A percentile compares a stretch with the other conserved stretches of the same genome.
phyloP scores from a whole-genome alignment of 208 protist genomes.

The Leishmania guyanensis region DNA sequence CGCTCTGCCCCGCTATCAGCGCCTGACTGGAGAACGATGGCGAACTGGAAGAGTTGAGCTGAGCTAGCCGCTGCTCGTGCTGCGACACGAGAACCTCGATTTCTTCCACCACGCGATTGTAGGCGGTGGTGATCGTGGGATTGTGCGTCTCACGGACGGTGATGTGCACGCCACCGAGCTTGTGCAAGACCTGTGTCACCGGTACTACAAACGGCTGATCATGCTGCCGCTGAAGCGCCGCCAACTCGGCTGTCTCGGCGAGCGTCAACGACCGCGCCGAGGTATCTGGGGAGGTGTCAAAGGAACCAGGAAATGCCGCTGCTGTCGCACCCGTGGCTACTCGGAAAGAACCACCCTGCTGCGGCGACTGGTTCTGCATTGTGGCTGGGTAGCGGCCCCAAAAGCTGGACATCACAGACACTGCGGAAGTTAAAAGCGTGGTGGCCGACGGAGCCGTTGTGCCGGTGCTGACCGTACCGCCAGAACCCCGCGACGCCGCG shows the following conservation, averaged over 20 bases:
- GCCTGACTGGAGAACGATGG: background rate
- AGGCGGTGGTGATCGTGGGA: conserved; percentile 36
- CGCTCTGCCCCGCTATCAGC: background rate
- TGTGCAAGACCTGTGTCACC: conserved; percentile 39
- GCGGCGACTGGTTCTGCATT: conserved; percentile 9
- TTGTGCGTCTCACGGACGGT: conserved; percentile 44
- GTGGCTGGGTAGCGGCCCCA: conserved; percentile 24
- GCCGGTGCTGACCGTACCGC: background rate
- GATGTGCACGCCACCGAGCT: conserved; percentile 43
- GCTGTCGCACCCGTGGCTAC: background rate
- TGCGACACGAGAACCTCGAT: conserved; percentile 24
- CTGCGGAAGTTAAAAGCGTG: conserved; percentile 28
- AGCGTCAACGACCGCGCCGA: conserved; percentile 20
- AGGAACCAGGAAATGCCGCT: conserved; percentile 38
- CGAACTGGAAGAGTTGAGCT: conserved; percentile 2
- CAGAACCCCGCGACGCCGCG: background rate
- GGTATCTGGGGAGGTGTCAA: conserved; percentile 46
- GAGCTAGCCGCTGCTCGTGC: conserved; percentile 24
- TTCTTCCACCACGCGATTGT: conserved; percentile 32
- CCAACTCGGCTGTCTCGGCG: conserved; percentile 26
- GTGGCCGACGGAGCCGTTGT: conserved; percentile 7
- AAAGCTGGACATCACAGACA: conserved; percentile 34
- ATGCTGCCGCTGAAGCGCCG: conserved; percentile 37
- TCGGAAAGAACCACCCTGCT: conserved; percentile 10
- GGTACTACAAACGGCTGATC: conserved; percentile 45